Conservation (phyloP, 768 basidiomycete species). For the Pilatotrama ljubarskyi region DNA sequence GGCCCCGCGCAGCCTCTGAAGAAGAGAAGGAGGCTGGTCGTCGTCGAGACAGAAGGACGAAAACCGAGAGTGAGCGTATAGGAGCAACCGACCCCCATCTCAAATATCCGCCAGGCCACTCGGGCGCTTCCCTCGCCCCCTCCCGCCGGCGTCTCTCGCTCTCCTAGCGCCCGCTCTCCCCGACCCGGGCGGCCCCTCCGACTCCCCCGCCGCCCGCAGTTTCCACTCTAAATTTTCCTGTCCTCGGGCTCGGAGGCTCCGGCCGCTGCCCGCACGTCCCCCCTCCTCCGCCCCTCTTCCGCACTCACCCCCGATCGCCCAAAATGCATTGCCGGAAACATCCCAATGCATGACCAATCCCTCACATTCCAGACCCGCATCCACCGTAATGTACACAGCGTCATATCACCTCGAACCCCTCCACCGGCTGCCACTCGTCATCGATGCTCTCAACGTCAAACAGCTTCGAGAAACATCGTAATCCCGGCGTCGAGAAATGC, state of each 20-base stretch:
- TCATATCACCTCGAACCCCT: constrained; percentile 37
- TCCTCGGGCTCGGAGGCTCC: background rate
- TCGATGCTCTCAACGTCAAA: constrained; percentile 55
- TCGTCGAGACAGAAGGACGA: constrained; percentile 32
- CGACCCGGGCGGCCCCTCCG: background rate
- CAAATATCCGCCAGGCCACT: constrained; percentile 15
- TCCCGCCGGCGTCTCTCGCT: background rate
- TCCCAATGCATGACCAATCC: constrained; percentile 5
- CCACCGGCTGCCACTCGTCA: constrained; percentile 50
- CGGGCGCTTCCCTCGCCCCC: background rate
- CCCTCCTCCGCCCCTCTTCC: constrained; percentile 4
- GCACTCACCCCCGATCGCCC: constrained; percentile 3
- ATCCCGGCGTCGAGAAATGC: constrained; percentile 62
- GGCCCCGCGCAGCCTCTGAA: constrained; percentile 33
- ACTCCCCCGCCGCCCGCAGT: background rate
- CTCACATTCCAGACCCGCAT: background rate
- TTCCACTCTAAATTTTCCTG: constrained; percentile 6
- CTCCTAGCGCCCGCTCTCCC: background rate
- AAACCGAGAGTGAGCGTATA: constrained; percentile 17
- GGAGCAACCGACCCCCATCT: constrained; percentile 7
- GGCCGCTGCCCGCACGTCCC: background rate
- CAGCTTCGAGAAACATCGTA: constrained; percentile 60
- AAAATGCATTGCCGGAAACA: constrained; percentile 1
- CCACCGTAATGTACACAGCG: constrained; percentile 10
- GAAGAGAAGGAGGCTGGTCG: constrained; percentile 32